Evolutionary conservation across 108 stramenopile genomes (phyloP), one percentile per base, ranked within the genome.

Genomic region (Cyclostephanos tholiformis): DNA sequence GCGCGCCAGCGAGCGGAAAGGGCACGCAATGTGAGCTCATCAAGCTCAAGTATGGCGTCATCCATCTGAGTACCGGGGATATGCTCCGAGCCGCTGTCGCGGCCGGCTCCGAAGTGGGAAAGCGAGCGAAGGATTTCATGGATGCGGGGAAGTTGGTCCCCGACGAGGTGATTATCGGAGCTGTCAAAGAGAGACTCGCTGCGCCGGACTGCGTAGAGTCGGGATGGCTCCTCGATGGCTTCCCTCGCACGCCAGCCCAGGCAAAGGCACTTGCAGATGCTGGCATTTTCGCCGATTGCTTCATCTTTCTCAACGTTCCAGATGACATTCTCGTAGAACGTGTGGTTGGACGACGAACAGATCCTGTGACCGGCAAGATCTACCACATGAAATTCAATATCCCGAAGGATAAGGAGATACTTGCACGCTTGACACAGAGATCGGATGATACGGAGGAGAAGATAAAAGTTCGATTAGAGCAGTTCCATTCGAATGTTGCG

Each of bases 151-250:
- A 96, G 63, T 87, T 99, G 39, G 98, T 99, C 35, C 96, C 97
- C 0, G 98, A 99, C 69, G 94, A 96, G 36, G 88, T 98, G 43
- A 97, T 99, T 63, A 98, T 97, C 66, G 94, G 91, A 66, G 82
- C 92, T 51, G 86, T 97, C 53, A 89, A 91, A 67, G 92, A 94
- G 65, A 87, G 96, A 11, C 75, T 99, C 46, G 74, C 69, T 11
- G 84, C 91, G 81, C 29, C 65, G 2, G 97, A 98, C 77, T 97
- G 97, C 80, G 69, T 84, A 39, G 53, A 73, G 32, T 85, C 86
- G 5, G 98, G 98, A 23, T 99, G 97, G 97, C 87, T 99, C 62
- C 85, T 99, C 19, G 98, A 99, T 69, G 98, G 98, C 22, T 98
- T 98, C 81, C 98, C 98, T 8, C 92, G 98, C 20, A 99, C 98